Base-by-base conservation (phyloP, 148 eudicot genomes). In the Cornus kousa region DNA sequence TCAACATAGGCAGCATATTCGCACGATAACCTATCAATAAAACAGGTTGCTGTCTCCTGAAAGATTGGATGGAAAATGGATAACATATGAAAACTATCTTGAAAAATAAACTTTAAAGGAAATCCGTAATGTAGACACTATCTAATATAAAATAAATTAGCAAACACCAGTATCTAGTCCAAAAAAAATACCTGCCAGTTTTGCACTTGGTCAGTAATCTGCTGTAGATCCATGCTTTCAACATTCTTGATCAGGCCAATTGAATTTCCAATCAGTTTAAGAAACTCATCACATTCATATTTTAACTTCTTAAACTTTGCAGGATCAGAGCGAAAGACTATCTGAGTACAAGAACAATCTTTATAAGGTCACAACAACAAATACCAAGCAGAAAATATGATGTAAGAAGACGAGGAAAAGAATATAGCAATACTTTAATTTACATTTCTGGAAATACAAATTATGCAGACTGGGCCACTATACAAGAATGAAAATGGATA, bases 241-340 rank as follows among this genome's bases (percentile, higher is more conserved):
- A 74, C 59, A 70, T 79, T 74, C 69, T 78, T 77, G 72, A 78
- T 70, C 80, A 84, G 74, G 33, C 57, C 71, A 68, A 80, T 66
- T 37, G 83, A 77, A 39, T 78, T 60, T 68, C 50, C 53, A 84
- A 84, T 85, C 33, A 76, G 31, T 67, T 81, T 59, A 33, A 77
- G 86, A 80, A 97, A 97, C 55, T 87, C 94, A 33, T 81, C 87
- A 77, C 97, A 94, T 79, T 88, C 91, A 77, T 78, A 70, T 87
- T 89, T 94, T 79, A 97, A 77, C 82, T 91, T 91, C 71, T 75
- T 79, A 67, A 87, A 94, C 76, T 91, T 97, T 55, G 82, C 88
- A 68, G 91, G 88, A 87, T 91, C 88, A 22, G 91, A 76, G 43
- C 99, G 98, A 68, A 86, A 91, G 57, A 91, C 90, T 84, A 97